phyloP scores from a whole-genome alignment of 495 filamentous ascomycete genomes.

The Xylaria flabelliformis region DNA sequence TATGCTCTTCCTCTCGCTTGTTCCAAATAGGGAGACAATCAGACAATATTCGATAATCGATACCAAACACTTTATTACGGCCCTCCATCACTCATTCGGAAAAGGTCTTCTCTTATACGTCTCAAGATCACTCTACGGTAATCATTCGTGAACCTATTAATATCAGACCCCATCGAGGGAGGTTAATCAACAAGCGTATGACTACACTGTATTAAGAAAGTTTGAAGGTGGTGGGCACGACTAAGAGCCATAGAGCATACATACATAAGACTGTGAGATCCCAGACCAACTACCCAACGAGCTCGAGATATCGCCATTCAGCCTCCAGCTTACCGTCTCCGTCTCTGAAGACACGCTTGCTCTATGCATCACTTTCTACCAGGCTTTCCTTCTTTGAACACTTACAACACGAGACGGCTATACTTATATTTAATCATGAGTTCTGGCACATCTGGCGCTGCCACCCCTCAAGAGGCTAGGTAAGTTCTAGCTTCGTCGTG shows the following conservation, averaged over 20 bases:
- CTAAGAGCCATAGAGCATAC: neutral
- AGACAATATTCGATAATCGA: neutral
- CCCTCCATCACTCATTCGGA: too few relatives aligned
- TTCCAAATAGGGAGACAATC: neutral
- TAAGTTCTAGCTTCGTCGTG: neutral
- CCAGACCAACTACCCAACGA: neutral
- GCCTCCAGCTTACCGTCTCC: neutral
- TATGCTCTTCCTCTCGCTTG: neutral
- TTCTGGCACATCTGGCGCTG: neutral
- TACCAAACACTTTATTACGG: neutral
- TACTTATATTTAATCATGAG: conserved; percentile 4
- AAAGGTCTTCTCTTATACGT: neutral
- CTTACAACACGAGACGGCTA: neutral
- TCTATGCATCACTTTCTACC: neutral
- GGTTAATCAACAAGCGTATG: neutral
- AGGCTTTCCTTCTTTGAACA: neutral
- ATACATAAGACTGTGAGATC: neutral
- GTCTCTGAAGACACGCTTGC: neutral
- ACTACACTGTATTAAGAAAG: neutral
- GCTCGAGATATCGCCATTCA: neutral
- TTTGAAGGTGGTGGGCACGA: neutral
- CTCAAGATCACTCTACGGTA: neutral
- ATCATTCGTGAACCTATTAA: neutral
- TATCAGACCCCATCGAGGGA: neutral
- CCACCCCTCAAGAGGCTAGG: neutral